Base-by-base conservation (phyloP, 192 early-diverging fungal genomes). In the Haplosporangium gracile region DNA sequence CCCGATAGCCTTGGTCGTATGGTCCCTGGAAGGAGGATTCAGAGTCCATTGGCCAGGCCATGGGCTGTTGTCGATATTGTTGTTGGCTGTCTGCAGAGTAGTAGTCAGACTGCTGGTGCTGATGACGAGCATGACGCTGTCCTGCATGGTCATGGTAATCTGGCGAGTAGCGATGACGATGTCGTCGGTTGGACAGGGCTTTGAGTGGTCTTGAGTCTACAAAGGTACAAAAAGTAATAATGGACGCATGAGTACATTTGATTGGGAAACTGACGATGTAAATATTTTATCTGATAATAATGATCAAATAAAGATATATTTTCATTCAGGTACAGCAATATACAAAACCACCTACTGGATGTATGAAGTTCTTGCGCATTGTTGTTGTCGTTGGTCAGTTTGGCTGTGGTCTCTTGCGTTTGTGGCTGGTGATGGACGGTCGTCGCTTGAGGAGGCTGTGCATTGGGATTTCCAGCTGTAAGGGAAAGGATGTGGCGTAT, bases 401-500 rank as follows among this genome's bases (percentile, higher is more conserved):
- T 73, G 20, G 47, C 40, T 22, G 20, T 79, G 77, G 16, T 75
- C 80, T 81, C 49, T 47, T 71, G 65, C 74, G 63, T 24, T 57
- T 57, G 74, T 60, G 51, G 60, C 55, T 63, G 57, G 24, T 69
- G 57, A 24, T 69, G 51, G 4, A 26, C 34, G 60, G 15, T 9
- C 29, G 13, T 29, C 22, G 70, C 32, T 2, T 74, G 32, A 72
- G 32, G 68, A 60, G 76, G 53, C 39, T 78, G 76, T 24, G 57
- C 34, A 70, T 40, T 72, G 9, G 84, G 70, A 34, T 36, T 74
- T 32, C 65, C 79, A 8, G 75, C 75, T 4, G 84, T 81, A 0
- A 86, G 74, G 1, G 84, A 86, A 4, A 86, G 43, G 47, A 86
- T 74, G 40, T 86, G 84, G 29, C 84, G 78, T 68, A 86, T 78